phyloP scores from a whole-genome alignment of 768 basidiomycete species.

The Strobilomyces confusus region DNA sequence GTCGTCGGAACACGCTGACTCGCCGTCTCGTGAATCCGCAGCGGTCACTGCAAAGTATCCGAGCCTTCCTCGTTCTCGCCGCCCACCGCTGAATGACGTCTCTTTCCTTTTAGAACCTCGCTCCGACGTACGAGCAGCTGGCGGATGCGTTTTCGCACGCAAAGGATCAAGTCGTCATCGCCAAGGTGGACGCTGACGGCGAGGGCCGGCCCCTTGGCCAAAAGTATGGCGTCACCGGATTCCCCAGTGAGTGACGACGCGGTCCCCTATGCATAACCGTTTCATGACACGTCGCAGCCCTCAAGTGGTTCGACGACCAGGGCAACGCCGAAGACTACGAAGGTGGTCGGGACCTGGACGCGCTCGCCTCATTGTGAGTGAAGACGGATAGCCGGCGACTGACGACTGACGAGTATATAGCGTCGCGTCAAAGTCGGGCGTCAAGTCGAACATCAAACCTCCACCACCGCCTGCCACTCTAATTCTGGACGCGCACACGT shows the following conservation, averaged over 20 bases:
- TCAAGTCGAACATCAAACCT: conserved; percentile 85
- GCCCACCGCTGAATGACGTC: background rate
- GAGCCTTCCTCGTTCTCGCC: background rate
- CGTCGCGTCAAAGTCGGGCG: conserved; percentile 67
- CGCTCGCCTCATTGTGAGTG: conserved; percentile 69
- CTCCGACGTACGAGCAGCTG: conserved; percentile 83
- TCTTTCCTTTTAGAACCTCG: conserved; percentile 63
- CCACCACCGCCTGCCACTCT: conserved; percentile 72
- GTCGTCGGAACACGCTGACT: background rate
- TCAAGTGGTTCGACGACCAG: conserved; percentile 85
- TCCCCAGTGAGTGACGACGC: conserved; percentile 63
- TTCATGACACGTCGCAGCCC: conserved; percentile 44
- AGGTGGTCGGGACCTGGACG: conserved; percentile 76
- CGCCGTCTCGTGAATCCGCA: conserved; percentile 23
- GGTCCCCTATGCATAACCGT: background rate
- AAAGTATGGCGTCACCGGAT: conserved; percentile 79
- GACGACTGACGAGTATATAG: conserved; percentile 36
- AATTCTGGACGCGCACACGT: conserved; percentile 66
- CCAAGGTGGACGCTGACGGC: conserved; percentile 92
- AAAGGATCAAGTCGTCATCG: conserved; percentile 81
- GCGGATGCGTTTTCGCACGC: conserved; percentile 79
- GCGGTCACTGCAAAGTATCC: conserved; percentile 83
- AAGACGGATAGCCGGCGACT: background rate
- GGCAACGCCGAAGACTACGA: conserved; percentile 69
- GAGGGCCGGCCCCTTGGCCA: conserved; percentile 71